Base-by-base conservation (phyloP, 2,329 filamentous ascomycete genomes). In the Gaeumannomyces tritici region DNA sequence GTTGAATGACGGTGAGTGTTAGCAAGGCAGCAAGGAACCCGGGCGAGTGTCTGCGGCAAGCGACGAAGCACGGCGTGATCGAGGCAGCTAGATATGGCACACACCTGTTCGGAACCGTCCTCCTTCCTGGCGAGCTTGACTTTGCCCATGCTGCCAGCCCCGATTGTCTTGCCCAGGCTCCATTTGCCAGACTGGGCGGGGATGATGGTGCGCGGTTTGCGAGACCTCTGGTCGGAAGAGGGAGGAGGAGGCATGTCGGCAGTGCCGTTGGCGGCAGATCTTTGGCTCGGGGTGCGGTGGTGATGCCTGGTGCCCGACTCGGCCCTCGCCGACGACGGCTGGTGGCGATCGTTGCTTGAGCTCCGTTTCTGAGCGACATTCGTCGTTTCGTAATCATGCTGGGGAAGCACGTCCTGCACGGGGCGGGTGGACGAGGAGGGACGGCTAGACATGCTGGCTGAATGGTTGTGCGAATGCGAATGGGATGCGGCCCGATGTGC, bases 121-220 rank as follows among this genome's bases (percentile, higher is more conserved):
- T 89, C 83, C 75, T 96, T 96, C 70, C 90, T 90, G 28, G 95
- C 95, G 67, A 99, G 80, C 78, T 98, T 98, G 66, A 99, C 95
- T 75, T 98, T 98, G 67, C 95, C 95, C 95, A 99, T 99, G 75
- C 93, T 98, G 60, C 95, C 95, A 61, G 93, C 92, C 64, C 95
- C 95, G 70, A 99, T 95, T 4, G 95, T 98, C 80, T 98, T 98
- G 64, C 93, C 93, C 61, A 99, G 80, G 62, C 92, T 87, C 92
- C 93, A 99, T 79, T 93, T 91, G 63, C 95, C 95, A 15, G 93
- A 92, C 58, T 89, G 87, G 3, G 93, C 92, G 61, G 90, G 90
- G 72, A 99, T 96, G 55, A 90, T 93, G 15, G 93, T 97, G 70
- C 86, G 81, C 62, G 84, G 82, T 67, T 82, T 82, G 64, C 80